Evolutionary conservation across 2,329 filamentous ascomycete genomes (phyloP), one percentile per base, ranked within the genome.

Genomic region (Xylaria sp.): DNA sequence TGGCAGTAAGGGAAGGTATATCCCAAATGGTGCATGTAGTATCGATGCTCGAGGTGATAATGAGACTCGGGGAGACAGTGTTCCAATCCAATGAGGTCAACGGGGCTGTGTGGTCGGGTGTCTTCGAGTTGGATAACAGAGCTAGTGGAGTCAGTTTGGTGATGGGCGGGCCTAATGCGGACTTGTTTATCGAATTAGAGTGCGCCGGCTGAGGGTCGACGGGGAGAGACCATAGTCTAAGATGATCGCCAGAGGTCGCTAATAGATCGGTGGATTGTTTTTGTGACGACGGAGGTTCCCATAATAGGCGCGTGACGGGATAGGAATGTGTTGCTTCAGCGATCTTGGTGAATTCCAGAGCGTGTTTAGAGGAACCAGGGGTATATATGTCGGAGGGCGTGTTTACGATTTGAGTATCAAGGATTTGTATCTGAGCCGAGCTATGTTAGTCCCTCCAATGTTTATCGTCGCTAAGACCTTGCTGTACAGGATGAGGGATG

Each of bases 1-100:
- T 99, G 54, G 95, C 95, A 0, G 95, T 99, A 65, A 99, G 82
- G 1, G 95, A 97, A 3, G 95, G 95, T 58, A 99, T 99, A 75
- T 99, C 95, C 95, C 95, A 99, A 68, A 99, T 99, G 4, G 95
- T 99, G 79, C 95, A 99, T 5, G 95, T 99, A 1, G 95, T 99
- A 74, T 99, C 95, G 72, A 99, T 99, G 75, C 93, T 98, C 3
- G 93, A 97, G 1, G 95, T 99, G 72, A 99, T 99, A 73, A 99
- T 99, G 55, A 99, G 82, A 75, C 94, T 97, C 0, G 95, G 95
- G 23, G 93, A 97, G 54, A 99, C 90, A 1, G 92, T 96, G 73
- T 99, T 99, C 95, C 95, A 99, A 75, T 99, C 95, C 47, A 99
- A 83, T 15, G 93, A 97, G 1, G 95, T 99, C 60, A 99, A 86